Base-by-base conservation (phyloP, 1,284 basidiomycete species). In the Hemileia vastatrix region DNA sequence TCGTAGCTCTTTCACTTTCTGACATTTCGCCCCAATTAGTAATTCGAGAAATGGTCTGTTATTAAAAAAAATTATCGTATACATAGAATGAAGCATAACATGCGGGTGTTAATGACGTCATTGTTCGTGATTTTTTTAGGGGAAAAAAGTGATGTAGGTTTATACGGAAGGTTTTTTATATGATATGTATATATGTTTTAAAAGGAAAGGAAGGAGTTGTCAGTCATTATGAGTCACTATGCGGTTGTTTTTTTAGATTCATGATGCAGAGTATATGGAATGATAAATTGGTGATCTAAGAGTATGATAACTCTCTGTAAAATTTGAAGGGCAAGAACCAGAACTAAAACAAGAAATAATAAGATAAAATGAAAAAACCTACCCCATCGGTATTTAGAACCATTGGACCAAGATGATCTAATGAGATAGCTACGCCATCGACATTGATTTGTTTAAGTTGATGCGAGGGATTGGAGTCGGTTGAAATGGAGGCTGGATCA, bases 341-440 rank as follows among this genome's bases (percentile, higher is more conserved):
- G n/a, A n/a, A n/a, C n/a, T n/a, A n/a, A n/a, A n/a, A n/a, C n/a
- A n/a, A n/a, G n/a, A n/a, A n/a, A n/a, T n/a, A n/a, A n/a, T n/a
- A n/a, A n/a, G n/a, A n/a, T n/a, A n/a, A n/a, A n/a, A n/a, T n/a
- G n/a, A n/a, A n/a, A n/a, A n/a, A 54, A 33, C 40, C 27, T 47
- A 62, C 59, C 44, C 59, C 59, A 31, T 62, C 59, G n/a, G 50
- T 62, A n/a, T 62, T 62, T n/a, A 62, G 54, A 5, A 62, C 59
- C 53, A 62, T 55, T 11, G 59, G 59, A 32, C 59, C 59, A 9
- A 62, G 47, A 54, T 62, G 52, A 50, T 62, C 59, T 21, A 62
- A 44, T n/a, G 52, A 27, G 19, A 62, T 45, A 6, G 43, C 44
- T 54, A 23, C 44, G 32, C 27, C 18, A 13, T 47, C 59, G n/a